These are phyloP conservation scores for Fusarium abutilonis DNA, from an alignment of 2,329 filamentous ascomycete genomes.

Conservation along the genomic window DNA sequence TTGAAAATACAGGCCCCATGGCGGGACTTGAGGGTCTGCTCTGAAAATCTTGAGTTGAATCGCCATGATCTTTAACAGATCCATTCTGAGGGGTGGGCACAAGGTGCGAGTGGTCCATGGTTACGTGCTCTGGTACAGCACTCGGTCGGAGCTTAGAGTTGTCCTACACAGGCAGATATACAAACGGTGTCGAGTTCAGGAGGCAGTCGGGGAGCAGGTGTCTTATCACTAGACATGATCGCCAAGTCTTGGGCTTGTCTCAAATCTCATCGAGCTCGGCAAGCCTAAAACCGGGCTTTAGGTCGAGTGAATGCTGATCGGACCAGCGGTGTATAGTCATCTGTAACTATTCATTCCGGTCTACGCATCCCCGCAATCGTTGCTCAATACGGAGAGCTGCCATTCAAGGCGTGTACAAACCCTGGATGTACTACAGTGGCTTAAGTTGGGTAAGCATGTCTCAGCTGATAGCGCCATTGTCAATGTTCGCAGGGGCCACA, in stretches of 20 bases:
- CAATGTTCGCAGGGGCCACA: constrained; percentile 9
- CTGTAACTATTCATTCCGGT: constrained; percentile 21
- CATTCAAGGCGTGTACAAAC: constrained; percentile 4
- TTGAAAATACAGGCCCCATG: constrained; percentile 30
- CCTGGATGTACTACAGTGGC: constrained; percentile 15
- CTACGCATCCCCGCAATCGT: constrained; percentile 19
- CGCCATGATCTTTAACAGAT: constrained; percentile 20
- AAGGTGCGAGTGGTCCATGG: constrained; percentile 43
- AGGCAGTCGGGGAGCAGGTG: constrained; percentile 15
- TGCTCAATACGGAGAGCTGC: constrained; percentile 18
- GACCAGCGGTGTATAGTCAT: constrained; percentile 3
- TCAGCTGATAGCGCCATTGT: constrained; percentile 23
- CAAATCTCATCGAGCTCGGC: constrained; percentile 15
- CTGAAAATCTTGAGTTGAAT: constrained; percentile 34
- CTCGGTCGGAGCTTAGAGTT: background rate
- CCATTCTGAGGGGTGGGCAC: constrained; percentile 32
- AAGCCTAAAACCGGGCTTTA: background rate
- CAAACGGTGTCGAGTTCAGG: background rate
- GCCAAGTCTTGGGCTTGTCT: constrained; percentile 24
- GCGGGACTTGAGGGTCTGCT: constrained; percentile 39
- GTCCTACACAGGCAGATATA: constrained; percentile 1
- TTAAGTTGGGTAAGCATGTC: constrained; percentile 35
- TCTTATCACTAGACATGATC: constrained; percentile 23
- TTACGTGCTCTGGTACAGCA: constrained; percentile 5
- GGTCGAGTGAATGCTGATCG: background rate